These are phyloP conservation scores for Komagataella pseudopastoris DNA, from an alignment of 805 yeast genomes.

Conservation along the genomic window DNA sequence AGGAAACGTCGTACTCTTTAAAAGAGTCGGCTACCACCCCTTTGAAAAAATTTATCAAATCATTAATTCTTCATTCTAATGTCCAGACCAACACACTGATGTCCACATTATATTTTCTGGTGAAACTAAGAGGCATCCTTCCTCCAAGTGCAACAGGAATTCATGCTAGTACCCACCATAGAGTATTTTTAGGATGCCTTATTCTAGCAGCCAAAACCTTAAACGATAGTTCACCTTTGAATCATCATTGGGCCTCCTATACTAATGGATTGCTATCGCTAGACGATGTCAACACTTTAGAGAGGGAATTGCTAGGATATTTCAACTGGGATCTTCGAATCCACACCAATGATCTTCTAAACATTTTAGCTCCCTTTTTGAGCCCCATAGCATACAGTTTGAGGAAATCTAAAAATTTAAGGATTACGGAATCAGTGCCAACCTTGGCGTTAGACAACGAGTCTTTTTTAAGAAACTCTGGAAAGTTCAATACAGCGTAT, in stretches of 20 bases:
- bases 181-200: conserved; percentile 81
- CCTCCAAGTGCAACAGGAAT: conserved; percentile 88
- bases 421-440: conserved; percentile 3
- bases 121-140: conserved; percentile 59
- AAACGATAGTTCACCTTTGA: conserved; percentile 89
- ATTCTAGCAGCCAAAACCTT: conserved; percentile 86
- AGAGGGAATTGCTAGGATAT: conserved; percentile 70
- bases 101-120: conserved; percentile 80
- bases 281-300: conserved; percentile 81
- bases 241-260: conserved; percentile 92
- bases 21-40: conserved; percentile 24
- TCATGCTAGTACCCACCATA: conserved; percentile 74
- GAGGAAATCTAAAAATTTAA: conserved; percentile 3
- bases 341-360: conserved; percentile 52
- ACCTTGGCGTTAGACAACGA: not conserved
- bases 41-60: conserved; percentile 53
- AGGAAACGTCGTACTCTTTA: conserved; percentile 21
- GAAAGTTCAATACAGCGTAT: not conserved
- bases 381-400: conserved; percentile 52
- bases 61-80: conserved; percentile 65
- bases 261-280: conserved; percentile 65
- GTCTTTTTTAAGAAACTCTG: not conserved
- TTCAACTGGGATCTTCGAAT: conserved; percentile 79
- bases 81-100: conserved; percentile 92
- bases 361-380: conserved; percentile 63